Evolutionary conservation across 225 moss, liverwort and hornwort species (phyloP).

Genomic region (Sphagnum tenellum): DNA sequence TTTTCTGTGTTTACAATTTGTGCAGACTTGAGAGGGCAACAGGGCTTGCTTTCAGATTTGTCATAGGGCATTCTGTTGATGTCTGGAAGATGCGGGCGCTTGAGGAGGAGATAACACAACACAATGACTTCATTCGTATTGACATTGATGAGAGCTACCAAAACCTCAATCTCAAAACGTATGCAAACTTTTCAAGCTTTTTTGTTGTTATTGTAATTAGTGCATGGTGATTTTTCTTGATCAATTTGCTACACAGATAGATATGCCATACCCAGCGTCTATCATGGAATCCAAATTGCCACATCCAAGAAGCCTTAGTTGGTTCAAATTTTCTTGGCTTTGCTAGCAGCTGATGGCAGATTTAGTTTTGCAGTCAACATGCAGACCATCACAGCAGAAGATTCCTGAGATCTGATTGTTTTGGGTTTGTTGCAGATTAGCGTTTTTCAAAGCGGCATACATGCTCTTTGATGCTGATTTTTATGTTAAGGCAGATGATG

Average conservation of each 20-base stretch:
- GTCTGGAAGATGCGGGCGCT: slow-evolving; percentile 42
- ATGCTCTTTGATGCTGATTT: slow-evolving; percentile 82
- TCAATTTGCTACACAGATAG: no score
- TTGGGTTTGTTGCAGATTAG: slow-evolving; percentile 33
- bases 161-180: slow-evolving; percentile 76
- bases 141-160: slow-evolving; percentile 78
- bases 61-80: slow-evolving; percentile 75
- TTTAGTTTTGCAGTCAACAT: no score
- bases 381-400: no score
- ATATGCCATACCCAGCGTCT: no score
- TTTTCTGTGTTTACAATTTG: background rate
- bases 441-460: slow-evolving; percentile 77
- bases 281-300: no score
- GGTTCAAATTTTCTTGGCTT: no score
- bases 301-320: no score
- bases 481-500: slow-evolving; percentile 91
- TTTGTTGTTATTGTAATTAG: background rate
- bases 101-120: slow-evolving; percentile 43
- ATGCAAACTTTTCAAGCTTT: background rate
- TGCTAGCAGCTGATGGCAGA: no score
- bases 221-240: background rate
- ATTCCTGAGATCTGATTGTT: no score
- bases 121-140: slow-evolving; percentile 77
- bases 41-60: slow-evolving; percentile 73
- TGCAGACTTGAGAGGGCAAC: slow-evolving; percentile 68